phyloP scores from a whole-genome alignment of 805 yeast species.

The Torulaspora delbrueckii region DNA sequence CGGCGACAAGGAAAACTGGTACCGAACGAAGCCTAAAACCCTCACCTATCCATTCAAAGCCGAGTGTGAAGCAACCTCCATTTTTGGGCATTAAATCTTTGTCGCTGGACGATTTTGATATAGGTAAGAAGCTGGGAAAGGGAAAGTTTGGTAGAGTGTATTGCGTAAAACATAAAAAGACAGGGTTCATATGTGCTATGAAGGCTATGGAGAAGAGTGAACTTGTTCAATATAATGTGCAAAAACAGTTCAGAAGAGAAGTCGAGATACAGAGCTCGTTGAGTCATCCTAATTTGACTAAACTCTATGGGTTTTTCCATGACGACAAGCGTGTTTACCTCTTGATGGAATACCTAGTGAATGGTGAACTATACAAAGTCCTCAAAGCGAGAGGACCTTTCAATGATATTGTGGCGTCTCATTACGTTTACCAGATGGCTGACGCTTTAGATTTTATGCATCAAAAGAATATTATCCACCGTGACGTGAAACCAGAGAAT shows the following conservation, averaged over 20 bases:
- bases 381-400: conserved; percentile 65
- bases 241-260: conserved; percentile 82
- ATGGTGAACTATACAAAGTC: conserved; percentile 81
- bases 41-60: not conserved
- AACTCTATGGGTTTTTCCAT: conserved; percentile 79
- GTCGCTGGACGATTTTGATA: conserved; percentile 59
- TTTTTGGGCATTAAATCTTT: conserved; percentile 9
- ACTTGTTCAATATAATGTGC: conserved; percentile 66
- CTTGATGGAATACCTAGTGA: conserved; percentile 74
- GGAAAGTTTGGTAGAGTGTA: conserved; percentile 93
- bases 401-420: conserved; percentile 66
- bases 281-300: conserved; percentile 72
- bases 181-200: conserved; percentile 82
- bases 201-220: conserved; percentile 88
- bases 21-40: not conserved
- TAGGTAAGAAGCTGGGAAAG: conserved; percentile 83
- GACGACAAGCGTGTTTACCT: conserved; percentile 77
- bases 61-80: conserved; percentile 4
- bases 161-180: conserved; percentile 69
- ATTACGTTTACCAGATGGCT: conserved; percentile 78
- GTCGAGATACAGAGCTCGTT: conserved; percentile 83
- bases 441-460: conserved; percentile 76
- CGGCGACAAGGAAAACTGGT: not conserved
- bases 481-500: conserved; percentile 94
- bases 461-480: conserved; percentile 72